These are phyloP conservation scores for Penicillium odoratum DNA, from an alignment of 495 filamentous ascomycete species.

Conservation along the genomic window DNA sequence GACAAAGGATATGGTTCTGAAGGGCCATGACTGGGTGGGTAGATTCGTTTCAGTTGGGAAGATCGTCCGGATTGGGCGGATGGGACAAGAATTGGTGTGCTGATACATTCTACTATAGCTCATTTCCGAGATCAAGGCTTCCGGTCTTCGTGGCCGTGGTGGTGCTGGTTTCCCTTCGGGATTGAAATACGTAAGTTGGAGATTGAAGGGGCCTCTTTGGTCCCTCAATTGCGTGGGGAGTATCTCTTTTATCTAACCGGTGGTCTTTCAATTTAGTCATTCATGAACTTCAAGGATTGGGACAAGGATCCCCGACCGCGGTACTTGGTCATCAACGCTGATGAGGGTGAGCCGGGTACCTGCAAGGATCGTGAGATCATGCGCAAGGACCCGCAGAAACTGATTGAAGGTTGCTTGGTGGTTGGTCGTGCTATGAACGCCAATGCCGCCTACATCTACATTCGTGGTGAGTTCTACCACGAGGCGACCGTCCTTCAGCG, in stretches of 20 bases:
- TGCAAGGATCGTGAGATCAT: constrained; percentile 99
- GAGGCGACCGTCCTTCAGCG: constrained; percentile 91
- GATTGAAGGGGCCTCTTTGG: neutral
- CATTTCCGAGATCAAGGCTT: constrained; percentile 93
- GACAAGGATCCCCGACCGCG: constrained; percentile 95
- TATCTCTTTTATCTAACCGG: constrained; percentile 4
- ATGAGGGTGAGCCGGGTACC: constrained; percentile 97
- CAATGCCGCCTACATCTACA: constrained; percentile 98
- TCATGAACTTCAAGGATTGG: constrained; percentile 99
- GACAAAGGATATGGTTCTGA: constrained; percentile 95
- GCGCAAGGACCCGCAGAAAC: constrained; percentile 99
- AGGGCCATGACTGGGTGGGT: constrained; percentile 93
- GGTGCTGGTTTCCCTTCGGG: constrained; percentile 98
- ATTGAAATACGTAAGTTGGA: constrained; percentile 87
- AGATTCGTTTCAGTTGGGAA: constrained; percentile 4
- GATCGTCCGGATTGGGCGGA: constrained; percentile 11
- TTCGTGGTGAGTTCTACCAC: constrained; percentile 97
- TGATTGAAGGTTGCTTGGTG: constrained; percentile 94
- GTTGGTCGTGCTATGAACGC: constrained; percentile 97
- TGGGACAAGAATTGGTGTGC: constrained; percentile 20
- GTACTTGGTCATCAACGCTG: constrained; percentile 96
- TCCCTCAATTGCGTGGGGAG: neutral
- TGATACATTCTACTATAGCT: constrained; percentile 55
- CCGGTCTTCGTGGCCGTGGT: constrained; percentile 91
- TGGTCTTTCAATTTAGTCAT: constrained; percentile 63